These are phyloP conservation scores for Rhododendron mucronatum DNA, from an alignment of 148 eudicot genomes.

Conservation along the genomic window DNA sequence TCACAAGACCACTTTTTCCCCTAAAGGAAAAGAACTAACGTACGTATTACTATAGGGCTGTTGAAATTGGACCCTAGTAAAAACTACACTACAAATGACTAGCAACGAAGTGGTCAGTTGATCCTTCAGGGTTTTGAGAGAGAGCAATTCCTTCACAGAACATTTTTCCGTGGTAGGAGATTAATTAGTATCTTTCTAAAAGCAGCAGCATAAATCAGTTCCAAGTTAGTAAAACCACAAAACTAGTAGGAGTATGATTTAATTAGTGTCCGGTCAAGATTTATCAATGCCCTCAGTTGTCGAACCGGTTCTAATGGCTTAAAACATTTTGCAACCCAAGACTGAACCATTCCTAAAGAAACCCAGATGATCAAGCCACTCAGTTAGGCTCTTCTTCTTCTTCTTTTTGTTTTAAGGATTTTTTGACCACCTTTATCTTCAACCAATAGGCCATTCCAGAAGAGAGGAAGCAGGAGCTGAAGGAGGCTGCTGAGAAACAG, in stretches of 20 bases:
- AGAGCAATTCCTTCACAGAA: neutral
- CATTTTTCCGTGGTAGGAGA: neutral
- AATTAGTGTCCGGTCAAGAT: too few species aligned
- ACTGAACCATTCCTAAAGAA: neutral
- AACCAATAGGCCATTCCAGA: neutral
- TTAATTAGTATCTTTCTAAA: neutral
- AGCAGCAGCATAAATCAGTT: neutral
- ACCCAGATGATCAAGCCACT: neutral
- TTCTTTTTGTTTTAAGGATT: neutral
- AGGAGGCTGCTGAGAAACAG: neutral
- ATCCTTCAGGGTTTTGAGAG: neutral
- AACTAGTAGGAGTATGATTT: neutral
- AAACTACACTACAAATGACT: neutral
- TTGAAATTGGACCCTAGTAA: neutral
- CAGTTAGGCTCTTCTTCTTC: neutral
- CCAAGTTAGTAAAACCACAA: neutral
- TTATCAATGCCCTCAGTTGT: too few species aligned
- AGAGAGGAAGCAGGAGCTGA: constrained; percentile 6
- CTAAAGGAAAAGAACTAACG: neutral
- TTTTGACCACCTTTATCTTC: neutral
- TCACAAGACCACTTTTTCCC: neutral
- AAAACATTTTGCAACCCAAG: neutral
- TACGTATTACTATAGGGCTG: neutral
- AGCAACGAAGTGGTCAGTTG: neutral
- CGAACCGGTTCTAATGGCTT: neutral